phyloP scores from a whole-genome alignment of 2,329 filamentous ascomycete genomes.

The Shiraia sp. region DNA sequence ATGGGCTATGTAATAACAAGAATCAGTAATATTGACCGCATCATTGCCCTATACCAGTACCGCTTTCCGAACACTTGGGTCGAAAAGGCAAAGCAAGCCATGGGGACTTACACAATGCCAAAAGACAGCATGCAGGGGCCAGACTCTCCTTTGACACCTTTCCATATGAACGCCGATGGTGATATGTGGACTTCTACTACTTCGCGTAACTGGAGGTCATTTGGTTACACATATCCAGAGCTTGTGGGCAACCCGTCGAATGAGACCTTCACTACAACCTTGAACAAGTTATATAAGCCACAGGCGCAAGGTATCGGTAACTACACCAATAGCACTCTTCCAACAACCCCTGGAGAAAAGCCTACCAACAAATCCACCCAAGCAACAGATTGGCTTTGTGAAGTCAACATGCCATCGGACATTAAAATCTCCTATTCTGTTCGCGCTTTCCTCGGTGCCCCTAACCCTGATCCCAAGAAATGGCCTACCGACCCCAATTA shows the following conservation, averaged over 20 bases:
- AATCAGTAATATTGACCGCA: conserved; percentile 28
- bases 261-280: conserved; percentile 27
- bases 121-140: conserved; percentile 23
- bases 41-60: conserved; percentile 31
- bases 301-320: conserved; percentile 29
- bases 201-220: conserved; percentile 32
- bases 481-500: conserved; percentile 47
- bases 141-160: conserved; percentile 29
- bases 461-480: conserved; percentile 24
- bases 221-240: conserved; percentile 42
- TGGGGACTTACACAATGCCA: conserved; percentile 26
- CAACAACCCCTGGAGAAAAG: conserved; percentile 5
- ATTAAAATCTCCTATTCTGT: conserved; percentile 38
- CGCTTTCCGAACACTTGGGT: conserved; percentile 41
- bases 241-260: conserved; percentile 29
- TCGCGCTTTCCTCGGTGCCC: conserved; percentile 36
- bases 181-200: conserved; percentile 36
- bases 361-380: conserved; percentile 13
- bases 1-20: conserved; percentile 3
- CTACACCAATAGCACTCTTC: conserved; percentile 16
- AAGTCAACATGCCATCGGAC: conserved; percentile 38
- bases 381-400: conserved; percentile 33
- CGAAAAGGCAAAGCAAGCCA: conserved; percentile 23
- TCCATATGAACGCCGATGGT: conserved; percentile 38
- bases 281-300: conserved; percentile 35